Percentiles rank a stretch among this genome's conserved stretches.
phyloP scores from a whole-genome alignment of 495 filamentous ascomycete species.

The Penicillium antarcticum region DNA sequence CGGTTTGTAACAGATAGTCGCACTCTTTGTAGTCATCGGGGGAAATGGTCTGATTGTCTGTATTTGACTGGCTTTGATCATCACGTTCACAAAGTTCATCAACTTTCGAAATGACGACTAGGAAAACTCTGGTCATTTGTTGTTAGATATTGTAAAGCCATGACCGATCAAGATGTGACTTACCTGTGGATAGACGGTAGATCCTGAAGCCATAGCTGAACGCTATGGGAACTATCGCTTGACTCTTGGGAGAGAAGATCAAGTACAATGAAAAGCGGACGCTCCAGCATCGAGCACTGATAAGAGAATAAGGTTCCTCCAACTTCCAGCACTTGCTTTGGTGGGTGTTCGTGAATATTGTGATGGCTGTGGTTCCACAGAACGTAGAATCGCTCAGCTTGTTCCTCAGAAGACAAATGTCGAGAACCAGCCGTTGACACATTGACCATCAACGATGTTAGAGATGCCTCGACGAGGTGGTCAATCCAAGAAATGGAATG shows the following conservation, averaged over 20 bases:
- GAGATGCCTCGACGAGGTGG: conserved; percentile 71
- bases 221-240: conserved; percentile 69
- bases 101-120: conserved; percentile 37
- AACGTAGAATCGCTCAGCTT: conserved; percentile 59
- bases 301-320: conserved; percentile 34
- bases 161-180: conserved; percentile 2
- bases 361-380: conserved; percentile 79
- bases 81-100: conserved; percentile 34
- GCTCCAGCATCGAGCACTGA: conserved; percentile 64
- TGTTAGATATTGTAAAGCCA: conserved; percentile 9
- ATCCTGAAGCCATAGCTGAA: conserved; percentile 78
- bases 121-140: conserved; percentile 34
- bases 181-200: conserved; percentile 51
- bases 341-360: conserved; percentile 53
- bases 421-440: conserved; percentile 21
- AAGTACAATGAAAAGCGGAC: conserved; percentile 78
- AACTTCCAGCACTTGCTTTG: conserved; percentile 46
- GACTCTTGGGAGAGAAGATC: conserved; percentile 73
- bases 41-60: conserved; percentile 21
- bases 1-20: conserved; percentile 71
- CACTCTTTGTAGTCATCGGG: conserved; percentile 70
- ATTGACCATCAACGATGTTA: conserved; percentile 69
- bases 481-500: conserved; percentile 61
- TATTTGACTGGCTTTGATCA: conserved; percentile 8
- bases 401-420: conserved; percentile 32